Evolutionary conservation across 2,329 filamentous ascomycete genomes (phyloP), one percentile per base, ranked within the genome.

Genomic region (Alternaria triticimaculans): DNA sequence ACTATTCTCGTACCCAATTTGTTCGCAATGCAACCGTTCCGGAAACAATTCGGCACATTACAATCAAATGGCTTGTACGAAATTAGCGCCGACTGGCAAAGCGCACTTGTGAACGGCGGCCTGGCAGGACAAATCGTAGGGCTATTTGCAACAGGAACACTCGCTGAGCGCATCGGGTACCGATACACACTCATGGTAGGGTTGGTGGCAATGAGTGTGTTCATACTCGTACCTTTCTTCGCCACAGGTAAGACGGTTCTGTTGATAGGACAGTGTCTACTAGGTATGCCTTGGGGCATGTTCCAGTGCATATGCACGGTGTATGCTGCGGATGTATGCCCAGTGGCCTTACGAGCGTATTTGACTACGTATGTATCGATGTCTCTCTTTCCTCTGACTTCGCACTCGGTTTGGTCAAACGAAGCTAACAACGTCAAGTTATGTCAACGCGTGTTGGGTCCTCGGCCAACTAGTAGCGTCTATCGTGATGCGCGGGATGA

Each of bases 1-100:
- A 85, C 94, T 64, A 88, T 87, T 69, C 83, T 96, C 60, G 88
- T 94, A 74, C 92, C 90, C 81, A 93, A 92, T 79, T 91, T 94
- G 71, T 93, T 86, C 66, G 80, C 74, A 18, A 79, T 80, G 55
- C 76, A 75, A 7, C 70, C 78, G 3, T 84, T 84, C 72, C 77
- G 80, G 44, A 62, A 67, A 23, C 71, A 76, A 45, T 84, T 78
- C 55, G 76, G 64, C 6, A 50, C 76, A 21, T 74, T 72, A 5
- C 68, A 70, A 14, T 21, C 23, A 3, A 61, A 63, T 3, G 65
- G 58, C 8, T n/a, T 33, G 6, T 80, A 78, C 41, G 68, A 81
- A 62, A 71, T 84, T 30, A 66, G 80, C 15, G 80, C 82, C 3
- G 44, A 61, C 9, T 84, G 82, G 82, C 82, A 84, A 64, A 72